These are phyloP conservation scores for Crithidia acanthocephali DNA, from an alignment of 208 protist genomes.

Conservation along the genomic window DNA sequence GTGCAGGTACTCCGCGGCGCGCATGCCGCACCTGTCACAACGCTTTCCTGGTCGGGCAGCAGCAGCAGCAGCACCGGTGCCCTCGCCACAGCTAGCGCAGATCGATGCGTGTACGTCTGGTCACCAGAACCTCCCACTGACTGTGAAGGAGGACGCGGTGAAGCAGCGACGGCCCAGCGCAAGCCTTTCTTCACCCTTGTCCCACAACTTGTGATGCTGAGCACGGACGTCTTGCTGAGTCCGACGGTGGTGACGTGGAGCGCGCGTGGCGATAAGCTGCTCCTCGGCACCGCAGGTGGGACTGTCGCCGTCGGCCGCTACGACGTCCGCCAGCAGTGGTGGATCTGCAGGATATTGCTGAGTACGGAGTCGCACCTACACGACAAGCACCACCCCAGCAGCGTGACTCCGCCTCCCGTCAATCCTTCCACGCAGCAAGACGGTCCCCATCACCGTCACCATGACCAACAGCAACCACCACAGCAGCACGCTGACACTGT, in stretches of 20 bases:
- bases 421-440: background rate
- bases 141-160: too few relatives aligned
- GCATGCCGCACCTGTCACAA: slow-evolving; percentile 27
- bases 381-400: background rate
- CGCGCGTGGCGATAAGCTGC: slow-evolving; percentile 50
- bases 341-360: slow-evolving; percentile 52
- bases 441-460: background rate
- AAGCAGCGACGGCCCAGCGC: background rate
- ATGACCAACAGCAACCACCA: background rate
- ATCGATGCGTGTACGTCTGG: slow-evolving; percentile 32
- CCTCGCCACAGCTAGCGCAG: slow-evolving; percentile 18
- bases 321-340: slow-evolving; percentile 53
- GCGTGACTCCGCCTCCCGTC: background rate
- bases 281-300: slow-evolving; percentile 51
- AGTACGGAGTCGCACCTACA: background rate
- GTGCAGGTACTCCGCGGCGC: slow-evolving; percentile 12
- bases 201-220: slow-evolving; percentile 45
- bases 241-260: slow-evolving; percentile 54
- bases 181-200: background rate
- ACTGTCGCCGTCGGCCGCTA: slow-evolving; percentile 69
- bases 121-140: too few relatives aligned
- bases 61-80: slow-evolving; percentile 6
- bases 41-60: slow-evolving; percentile 25
- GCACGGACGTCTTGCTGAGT: slow-evolving; percentile 41
- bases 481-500: too few relatives aligned